phyloP scores from a whole-genome alignment of 805 yeast species.

The Sugiyamaella boreocaroliniensis region DNA sequence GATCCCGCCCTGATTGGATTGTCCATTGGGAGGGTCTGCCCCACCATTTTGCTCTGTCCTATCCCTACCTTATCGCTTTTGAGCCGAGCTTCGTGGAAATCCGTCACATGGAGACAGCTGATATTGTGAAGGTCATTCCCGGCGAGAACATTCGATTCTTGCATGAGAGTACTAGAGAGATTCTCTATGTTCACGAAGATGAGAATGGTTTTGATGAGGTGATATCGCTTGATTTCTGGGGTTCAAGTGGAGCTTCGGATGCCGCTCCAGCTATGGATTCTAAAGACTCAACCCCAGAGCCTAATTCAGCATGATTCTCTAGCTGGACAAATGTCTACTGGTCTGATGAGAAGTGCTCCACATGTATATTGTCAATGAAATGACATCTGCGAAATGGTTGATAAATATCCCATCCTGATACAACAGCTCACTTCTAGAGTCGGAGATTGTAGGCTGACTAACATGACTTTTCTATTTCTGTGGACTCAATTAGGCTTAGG shows the following conservation, averaged over 20 bases:
- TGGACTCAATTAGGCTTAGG: too few species aligned
- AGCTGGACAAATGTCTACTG: too few species aligned
- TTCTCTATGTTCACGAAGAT: constrained; percentile 84
- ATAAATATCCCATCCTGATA: too few species aligned
- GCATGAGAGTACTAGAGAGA: constrained; percentile 89
- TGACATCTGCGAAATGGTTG: too few species aligned
- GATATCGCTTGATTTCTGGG: constrained; percentile 87
- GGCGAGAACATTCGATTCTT: constrained; percentile 88
- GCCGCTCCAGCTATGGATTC: neutral
- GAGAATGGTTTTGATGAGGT: constrained; percentile 88
- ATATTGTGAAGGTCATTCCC: constrained; percentile 74
- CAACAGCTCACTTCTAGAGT: too few species aligned
- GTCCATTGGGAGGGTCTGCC: constrained; percentile 97
- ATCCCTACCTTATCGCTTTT: constrained; percentile 88
- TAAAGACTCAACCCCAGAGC: too few species aligned
- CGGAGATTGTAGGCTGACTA: too few species aligned
- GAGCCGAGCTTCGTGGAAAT: constrained; percentile 88
- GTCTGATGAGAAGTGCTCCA: too few species aligned
- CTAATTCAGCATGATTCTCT: too few species aligned
- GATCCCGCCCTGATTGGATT: constrained; percentile 88
- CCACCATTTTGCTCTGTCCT: constrained; percentile 84
- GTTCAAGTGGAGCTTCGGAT: constrained; percentile 14
- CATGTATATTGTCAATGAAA: too few species aligned
- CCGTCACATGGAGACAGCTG: constrained; percentile 83
- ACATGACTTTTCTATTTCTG: too few species aligned